A percentile compares a stretch with the other conserved stretches of the same genome.
Conservation (phyloP, 1,284 basidiomycete species). For the Coniferiporia sulphurascens region DNA sequence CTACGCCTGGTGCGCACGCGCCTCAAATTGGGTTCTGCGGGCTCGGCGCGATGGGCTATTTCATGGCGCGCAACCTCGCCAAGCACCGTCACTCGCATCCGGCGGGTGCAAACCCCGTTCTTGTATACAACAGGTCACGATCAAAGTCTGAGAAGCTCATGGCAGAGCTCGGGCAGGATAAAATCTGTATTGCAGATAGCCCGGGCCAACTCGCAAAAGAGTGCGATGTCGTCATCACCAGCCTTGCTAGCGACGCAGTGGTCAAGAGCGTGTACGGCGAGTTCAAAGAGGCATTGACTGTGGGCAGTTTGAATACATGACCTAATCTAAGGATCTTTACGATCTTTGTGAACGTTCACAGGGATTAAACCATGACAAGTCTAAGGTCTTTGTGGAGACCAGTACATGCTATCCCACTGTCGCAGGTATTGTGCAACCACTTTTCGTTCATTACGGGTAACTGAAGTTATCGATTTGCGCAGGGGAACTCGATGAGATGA, state of each 20-base stretch:
- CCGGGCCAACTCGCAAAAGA: conserved; percentile 54
- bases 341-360: conserved; percentile 4
- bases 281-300: conserved; percentile 56
- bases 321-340: background rate
- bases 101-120: conserved; percentile 38
- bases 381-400: conserved; percentile 79
- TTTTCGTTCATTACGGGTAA: background rate
- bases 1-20: conserved; percentile 31
- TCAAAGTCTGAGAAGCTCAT: conserved; percentile 55
- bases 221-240: conserved; percentile 81
- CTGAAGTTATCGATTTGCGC: conserved; percentile 2
- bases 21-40: conserved; percentile 59
- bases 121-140: conserved; percentile 65
- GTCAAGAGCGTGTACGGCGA: conserved; percentile 65
- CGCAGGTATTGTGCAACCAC: conserved; percentile 42
- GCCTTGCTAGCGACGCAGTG: conserved; percentile 68
- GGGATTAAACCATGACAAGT: conserved; percentile 27
- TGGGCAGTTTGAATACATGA: conserved; percentile 29
- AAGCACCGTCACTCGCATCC: conserved; percentile 38
- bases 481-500: conserved; percentile 69
- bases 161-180: conserved; percentile 47
- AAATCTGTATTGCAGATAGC: conserved; percentile 49
- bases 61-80: conserved; percentile 75
- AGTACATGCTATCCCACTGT: conserved; percentile 73
- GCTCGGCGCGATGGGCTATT: conserved; percentile 64